Conservation (phyloP, 2,329 filamentous ascomycete species). For the Cladobotryum mycophilum region DNA sequence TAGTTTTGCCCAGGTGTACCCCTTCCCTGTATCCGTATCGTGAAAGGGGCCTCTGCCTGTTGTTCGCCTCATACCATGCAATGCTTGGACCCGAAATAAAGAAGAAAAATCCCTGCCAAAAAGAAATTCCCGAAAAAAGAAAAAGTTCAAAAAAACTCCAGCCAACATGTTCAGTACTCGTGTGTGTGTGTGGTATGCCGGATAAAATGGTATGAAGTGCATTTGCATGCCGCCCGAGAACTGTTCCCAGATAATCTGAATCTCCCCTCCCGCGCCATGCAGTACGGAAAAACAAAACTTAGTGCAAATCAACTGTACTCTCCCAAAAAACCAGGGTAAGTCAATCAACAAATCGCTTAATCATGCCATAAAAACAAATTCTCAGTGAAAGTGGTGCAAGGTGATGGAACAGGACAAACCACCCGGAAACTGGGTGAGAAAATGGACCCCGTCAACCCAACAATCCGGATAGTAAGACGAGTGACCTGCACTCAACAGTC, state of each 20-base stretch:
- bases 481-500: neutral
- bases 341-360: neutral
- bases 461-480: neutral
- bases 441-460: neutral
- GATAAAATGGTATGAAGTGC: neutral
- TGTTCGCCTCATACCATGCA: neutral
- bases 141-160: neutral
- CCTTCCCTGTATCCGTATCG: neutral
- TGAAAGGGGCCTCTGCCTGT: neutral
- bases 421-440: neutral
- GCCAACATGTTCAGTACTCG: neutral
- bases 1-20: no score
- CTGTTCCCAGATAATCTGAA: neutral
- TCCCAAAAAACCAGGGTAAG: neutral
- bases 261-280: conserved; percentile 1
- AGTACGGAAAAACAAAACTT: neutral
- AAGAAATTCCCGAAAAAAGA: neutral
- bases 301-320: neutral
- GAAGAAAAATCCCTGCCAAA: neutral
- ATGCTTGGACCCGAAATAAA: neutral
- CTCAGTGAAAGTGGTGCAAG: neutral
- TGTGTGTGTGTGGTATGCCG: neutral
- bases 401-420: neutral
- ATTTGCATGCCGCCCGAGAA: neutral
- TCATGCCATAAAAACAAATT: neutral